Base-by-base conservation (phyloP, 177 flowering plant species). In the Telopea speciosissima region DNA sequence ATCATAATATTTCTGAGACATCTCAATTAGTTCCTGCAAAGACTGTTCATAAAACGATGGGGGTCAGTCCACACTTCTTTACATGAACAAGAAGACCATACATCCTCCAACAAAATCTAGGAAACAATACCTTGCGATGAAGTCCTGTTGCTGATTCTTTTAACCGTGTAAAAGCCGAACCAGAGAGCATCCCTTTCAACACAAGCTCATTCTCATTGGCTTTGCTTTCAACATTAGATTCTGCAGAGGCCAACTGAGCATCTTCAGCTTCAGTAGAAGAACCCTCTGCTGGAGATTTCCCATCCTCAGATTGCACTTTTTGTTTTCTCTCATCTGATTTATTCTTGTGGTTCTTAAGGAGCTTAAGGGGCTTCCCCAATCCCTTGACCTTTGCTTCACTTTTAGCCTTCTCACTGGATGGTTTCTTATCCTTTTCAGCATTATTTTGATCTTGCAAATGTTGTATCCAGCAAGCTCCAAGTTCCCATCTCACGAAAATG, bases 391-490 rank as follows among this genome's bases (percentile, higher is more conserved):
- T 95, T 85, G 82, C 85, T 71, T 91, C 97, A 73, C 67, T 82
- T 77, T 91, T 92, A 60, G 81, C 59, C 81, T 86, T 91, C 72
- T 88, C 92, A 70, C 25, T 66, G 28, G 91, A 75, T 61, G 81
- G 78, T 75, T 95, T 92, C 85, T 95, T 95, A 56, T 93, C 97
- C 69, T 93, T 92, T 62, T 95, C 96, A 72, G 93, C 73, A 70
- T 85, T 95, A 65, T 85, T 90, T 75, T 90, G 96, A 72, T 93
- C 99, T 76, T 93, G 96, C 79, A 95, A 85, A 79, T 95, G 97
- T 69, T 95, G 99, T 83, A 92, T 85, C 99, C 99, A 95, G 76
- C 99, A 95, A 22, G 99, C 99, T 69, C 99, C 99, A 70, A 95
- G 95, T 85, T 95, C 99, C 99, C 99, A 95, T 83, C 99, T 88